Base-by-base conservation (phyloP, 1,284 basidiomycete species). In the Filobasidium uniguttulatum region DNA sequence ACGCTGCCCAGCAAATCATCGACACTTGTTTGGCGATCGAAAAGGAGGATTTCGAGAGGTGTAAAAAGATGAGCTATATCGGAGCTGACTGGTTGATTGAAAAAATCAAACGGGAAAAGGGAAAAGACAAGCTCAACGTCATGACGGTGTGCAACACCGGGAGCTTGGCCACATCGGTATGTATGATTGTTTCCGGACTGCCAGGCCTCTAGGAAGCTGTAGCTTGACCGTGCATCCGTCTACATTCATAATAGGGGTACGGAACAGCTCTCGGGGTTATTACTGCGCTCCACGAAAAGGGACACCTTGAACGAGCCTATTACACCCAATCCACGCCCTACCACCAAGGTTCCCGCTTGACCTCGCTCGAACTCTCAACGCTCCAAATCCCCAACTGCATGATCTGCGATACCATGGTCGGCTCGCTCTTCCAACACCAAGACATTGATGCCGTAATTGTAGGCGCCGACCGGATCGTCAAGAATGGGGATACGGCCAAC, bases 111-210 rank as follows among this genome's bases (percentile, higher is more conserved):
- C 62, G 68, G 37, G 62, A 62, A 35, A 63, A 45, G 63, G 20
- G 53, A 56, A 69, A 62, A 74, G 73, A 47, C 69, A 71, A 53
- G 48, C 66, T 91, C 51, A 86, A 85, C 62, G 77, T 91, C 23
- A 72, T 93, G 65, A 93, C 88, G 3, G 86, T 93, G n/a, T 94
- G 89, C 73, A 94, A 94, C 68, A 93, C 89, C 17, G 89, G 89
- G 17, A 86, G 83, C 23, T 73, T 94, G 54, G 89, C 89, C 2
- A 93, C 88, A 17, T 89, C 86, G 34, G 86, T 88, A 57, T 54
- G 81, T 71, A 10, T 10, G 31, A 10, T 33, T n/a, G n/a, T n/a
- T n/a, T n/a, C n/a, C n/a, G n/a, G n/a, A n/a, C n/a, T n/a, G n/a
- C 31, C 31, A 10, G 31, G 31, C n/a, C 31, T 33, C 31, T n/a